Percentiles rank a stretch among this genome's conserved stretches.
These are phyloP conservation scores for Boletus sp. DNA, from an alignment of 768 basidiomycete species.

Conservation along the genomic window DNA sequence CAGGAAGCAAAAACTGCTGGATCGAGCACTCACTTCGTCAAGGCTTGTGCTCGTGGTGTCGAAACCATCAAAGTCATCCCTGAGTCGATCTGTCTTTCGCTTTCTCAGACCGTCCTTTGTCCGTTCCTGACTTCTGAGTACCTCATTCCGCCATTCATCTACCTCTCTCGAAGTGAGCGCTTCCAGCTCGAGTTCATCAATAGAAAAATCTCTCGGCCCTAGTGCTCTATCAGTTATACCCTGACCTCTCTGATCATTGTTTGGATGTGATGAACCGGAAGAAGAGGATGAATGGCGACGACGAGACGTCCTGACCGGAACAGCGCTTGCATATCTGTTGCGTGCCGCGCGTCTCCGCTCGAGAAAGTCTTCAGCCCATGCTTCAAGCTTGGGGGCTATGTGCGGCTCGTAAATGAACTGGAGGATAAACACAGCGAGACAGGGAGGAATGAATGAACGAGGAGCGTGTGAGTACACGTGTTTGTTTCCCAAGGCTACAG, in stretches of 20 bases:
- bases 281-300: slow-evolving; percentile 12
- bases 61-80: slow-evolving; percentile 13
- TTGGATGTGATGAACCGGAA: slow-evolving; percentile 6
- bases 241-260: slow-evolving; percentile 2
- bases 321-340: slow-evolving; percentile 25
- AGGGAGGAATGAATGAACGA: neutral
- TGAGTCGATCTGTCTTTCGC: slow-evolving; percentile 3
- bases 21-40: slow-evolving; percentile 44
- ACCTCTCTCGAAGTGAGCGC: slow-evolving; percentile 50
- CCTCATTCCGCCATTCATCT: slow-evolving; percentile 49
- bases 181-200: slow-evolving; percentile 46
- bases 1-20: neutral
- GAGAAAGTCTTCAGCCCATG: slow-evolving; percentile 35
- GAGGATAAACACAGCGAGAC: neutral
- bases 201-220: slow-evolving; percentile 15
- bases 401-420: slow-evolving; percentile 72
- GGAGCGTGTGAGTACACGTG: slow-evolving; percentile 21
- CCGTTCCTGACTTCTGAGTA: slow-evolving; percentile 30
- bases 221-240: slow-evolving; percentile 1
- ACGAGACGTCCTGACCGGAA: slow-evolving; percentile 18
- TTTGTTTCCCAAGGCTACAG: neutral
- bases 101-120: neutral
- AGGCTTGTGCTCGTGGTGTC: slow-evolving; percentile 32
- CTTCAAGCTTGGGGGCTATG: slow-evolving; percentile 58
- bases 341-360: slow-evolving; percentile 28